Evolutionary conservation across 139 green algal genomes (phyloP).

Genomic region (Spirogloea muscicola): DNA sequence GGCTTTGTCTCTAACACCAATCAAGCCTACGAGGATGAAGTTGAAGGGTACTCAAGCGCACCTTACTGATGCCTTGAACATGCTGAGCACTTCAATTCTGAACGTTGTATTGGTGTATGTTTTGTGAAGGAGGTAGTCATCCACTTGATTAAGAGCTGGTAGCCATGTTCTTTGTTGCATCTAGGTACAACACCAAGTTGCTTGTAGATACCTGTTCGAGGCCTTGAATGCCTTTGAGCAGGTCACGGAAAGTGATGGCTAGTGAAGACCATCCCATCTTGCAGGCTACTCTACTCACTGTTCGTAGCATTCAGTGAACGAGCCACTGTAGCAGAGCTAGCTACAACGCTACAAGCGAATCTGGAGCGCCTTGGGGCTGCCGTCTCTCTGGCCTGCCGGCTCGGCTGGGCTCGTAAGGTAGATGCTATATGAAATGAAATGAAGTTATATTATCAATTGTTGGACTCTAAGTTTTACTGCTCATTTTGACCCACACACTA

Average conservation of each 20-base stretch:
- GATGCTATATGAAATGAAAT: too few species aligned
- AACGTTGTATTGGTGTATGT: neutral
- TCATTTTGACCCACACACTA: too few species aligned
- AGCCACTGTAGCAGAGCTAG: constrained; percentile 63
- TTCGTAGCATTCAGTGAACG: constrained; percentile 85
- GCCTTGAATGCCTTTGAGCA: neutral
- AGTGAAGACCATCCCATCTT: constrained; percentile 70
- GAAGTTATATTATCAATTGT: too few species aligned
- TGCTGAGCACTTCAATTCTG: neutral
- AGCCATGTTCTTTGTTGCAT: neutral
- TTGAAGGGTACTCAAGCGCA: constrained; percentile 26
- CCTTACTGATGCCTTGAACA: neutral
- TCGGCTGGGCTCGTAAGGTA: constrained; percentile 72
- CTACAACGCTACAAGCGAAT: constrained; percentile 57
- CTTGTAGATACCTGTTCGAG: neutral
- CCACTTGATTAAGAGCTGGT: neutral
- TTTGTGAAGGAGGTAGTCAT: neutral
- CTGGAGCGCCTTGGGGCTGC: constrained; percentile 62
- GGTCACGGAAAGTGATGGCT: too few species aligned
- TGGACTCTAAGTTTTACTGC: too few species aligned
- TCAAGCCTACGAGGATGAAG: constrained; percentile 25
- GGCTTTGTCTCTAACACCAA: constrained; percentile 90
- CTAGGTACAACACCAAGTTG: neutral
- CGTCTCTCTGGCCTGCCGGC: constrained; percentile 73
- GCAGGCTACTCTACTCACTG: constrained; percentile 84